phyloP scores from a whole-genome alignment of 768 basidiomycete genomes.

The Rhizopogon rudus region DNA sequence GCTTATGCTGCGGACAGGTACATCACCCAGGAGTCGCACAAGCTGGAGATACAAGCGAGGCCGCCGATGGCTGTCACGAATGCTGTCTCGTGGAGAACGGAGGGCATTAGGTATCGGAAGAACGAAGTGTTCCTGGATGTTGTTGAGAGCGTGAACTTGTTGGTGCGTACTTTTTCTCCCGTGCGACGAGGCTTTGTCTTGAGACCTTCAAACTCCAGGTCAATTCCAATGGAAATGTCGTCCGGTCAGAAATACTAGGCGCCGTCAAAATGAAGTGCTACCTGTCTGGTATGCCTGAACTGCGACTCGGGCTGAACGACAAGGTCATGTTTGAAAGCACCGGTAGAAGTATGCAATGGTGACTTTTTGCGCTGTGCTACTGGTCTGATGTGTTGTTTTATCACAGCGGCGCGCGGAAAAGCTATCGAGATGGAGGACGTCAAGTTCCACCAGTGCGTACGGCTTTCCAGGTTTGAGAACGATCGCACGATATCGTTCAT shows the following conservation, averaged over 20 bases:
- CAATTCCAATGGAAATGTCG: conserved; percentile 94
- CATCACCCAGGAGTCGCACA: conserved; percentile 98
- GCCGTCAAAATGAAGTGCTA: conserved; percentile 99
- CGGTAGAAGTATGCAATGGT: conserved; percentile 69
- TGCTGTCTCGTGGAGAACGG: conserved; percentile 97
- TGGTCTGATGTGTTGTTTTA: neutral
- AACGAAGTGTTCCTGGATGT: conserved; percentile 99
- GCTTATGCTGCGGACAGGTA: conserved; percentile 46
- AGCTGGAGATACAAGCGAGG: conserved; percentile 87
- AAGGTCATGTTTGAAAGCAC: conserved; percentile 99
- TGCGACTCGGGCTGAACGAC: conserved; percentile 93
- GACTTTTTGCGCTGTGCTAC: neutral
- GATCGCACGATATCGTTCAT: conserved; percentile 99
- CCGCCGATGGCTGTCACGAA: conserved; percentile 98
- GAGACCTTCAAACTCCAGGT: conserved; percentile 48
- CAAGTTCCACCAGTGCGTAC: conserved; percentile 99
- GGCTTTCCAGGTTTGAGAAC: conserved; percentile 94
- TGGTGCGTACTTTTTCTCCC: conserved; percentile 46
- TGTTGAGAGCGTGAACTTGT: conserved; percentile 93
- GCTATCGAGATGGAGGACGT: conserved; percentile 99
- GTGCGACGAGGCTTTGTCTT: neutral
- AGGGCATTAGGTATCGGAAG: conserved; percentile 95
- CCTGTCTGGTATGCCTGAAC: conserved; percentile 98
- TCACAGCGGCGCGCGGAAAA: conserved; percentile 83
- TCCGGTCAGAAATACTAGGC: conserved; percentile 96